A percentile compares a stretch with the other conserved stretches of the same genome.
Evolutionary conservation across 495 filamentous ascomycete genomes (phyloP).

Genomic region (Daldinia concentrica): DNA sequence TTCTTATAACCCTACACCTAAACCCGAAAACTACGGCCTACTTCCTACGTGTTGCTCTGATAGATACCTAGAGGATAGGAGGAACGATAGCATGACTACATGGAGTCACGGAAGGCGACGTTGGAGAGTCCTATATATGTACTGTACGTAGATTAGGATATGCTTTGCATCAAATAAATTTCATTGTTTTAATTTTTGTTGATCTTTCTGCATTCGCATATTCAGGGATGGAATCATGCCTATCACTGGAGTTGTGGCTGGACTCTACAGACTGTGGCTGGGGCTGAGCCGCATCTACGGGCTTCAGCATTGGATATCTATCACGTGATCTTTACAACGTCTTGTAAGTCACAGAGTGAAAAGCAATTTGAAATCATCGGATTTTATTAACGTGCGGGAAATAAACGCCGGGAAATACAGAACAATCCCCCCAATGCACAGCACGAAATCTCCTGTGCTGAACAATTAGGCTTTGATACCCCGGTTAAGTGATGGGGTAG

Average conservation of each 20-base stretch:
- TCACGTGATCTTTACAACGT: conserved; percentile 1
- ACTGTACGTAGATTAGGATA: conserved; percentile 41
- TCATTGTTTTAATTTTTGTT: not conserved
- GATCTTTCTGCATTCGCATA: not conserved
- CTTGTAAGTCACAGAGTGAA: not conserved
- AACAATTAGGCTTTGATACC: not conserved
- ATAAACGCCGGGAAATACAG: not conserved
- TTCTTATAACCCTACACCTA: conserved; percentile 13
- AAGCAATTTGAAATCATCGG: not conserved
- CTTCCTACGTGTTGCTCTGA: conserved; percentile 32
- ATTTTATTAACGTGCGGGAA: not conserved
- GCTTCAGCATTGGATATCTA: not conserved
- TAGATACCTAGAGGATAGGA: conserved; percentile 39
- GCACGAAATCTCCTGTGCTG: not conserved
- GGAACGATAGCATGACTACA: conserved; percentile 37
- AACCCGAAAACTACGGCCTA: conserved; percentile 30
- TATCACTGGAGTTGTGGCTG: not conserved
- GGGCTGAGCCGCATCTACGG: not conserved
- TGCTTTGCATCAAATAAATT: conserved; percentile 24
- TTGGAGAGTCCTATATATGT: conserved; percentile 36
- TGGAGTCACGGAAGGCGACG: conserved; percentile 40
- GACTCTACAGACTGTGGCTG: not conserved
- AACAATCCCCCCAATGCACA: not conserved
- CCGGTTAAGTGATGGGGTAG: not conserved
- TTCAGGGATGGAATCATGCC: not conserved